Evolutionary conservation across 1,284 basidiomycete species (phyloP), one percentile per base, ranked within the genome.

Genomic region (Waitea zeae): DNA sequence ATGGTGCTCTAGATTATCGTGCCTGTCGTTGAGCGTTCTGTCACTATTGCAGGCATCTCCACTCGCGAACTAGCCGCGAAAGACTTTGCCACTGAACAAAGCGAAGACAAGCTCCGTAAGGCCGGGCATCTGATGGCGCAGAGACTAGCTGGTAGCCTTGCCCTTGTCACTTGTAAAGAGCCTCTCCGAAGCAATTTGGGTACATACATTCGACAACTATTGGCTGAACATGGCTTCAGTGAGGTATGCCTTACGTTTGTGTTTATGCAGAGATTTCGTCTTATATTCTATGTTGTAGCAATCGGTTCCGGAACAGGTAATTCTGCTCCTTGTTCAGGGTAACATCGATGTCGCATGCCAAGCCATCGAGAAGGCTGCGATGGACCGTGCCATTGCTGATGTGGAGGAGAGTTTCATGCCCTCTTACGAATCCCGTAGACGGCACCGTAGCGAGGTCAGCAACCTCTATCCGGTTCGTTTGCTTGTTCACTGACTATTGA

Each of bases 101-200:
- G 87, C 50, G 90, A 97, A 49, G 74, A 81, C 34, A 93, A 84
- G 56, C 61, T 98, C 52, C 77, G 89, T 30, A 79, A 81, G 49
- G 88, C 95, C 11, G 89, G 87, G 5, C 90, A 97, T 53, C 59
- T 90, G 36, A 98, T 97, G 90, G 90, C 90, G 2, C 88, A 92
- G 57, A 95, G 89, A 53, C 71, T 98, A 35, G 95, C 95, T 13
- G 93, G 93, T 30, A 95, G 88, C 48, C 69, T 99, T 31, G 95
- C 95, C 4, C 61, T 97, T 35, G 95, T 99, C 17, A 98, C 95
- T 12, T 98, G 93, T 67, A 98, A 97, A 54, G 95, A 99, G 50
- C 93, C 95, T 1, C 58, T 99, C 39, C 81, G 90, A 48, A 86
- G 79, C 49, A 92, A 92, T 55, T 77, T 98, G 50, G 76, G 83